These are phyloP conservation scores for Penicillium sp. DNA, from an alignment of 2,329 filamentous ascomycete species.

Conservation along the genomic window DNA sequence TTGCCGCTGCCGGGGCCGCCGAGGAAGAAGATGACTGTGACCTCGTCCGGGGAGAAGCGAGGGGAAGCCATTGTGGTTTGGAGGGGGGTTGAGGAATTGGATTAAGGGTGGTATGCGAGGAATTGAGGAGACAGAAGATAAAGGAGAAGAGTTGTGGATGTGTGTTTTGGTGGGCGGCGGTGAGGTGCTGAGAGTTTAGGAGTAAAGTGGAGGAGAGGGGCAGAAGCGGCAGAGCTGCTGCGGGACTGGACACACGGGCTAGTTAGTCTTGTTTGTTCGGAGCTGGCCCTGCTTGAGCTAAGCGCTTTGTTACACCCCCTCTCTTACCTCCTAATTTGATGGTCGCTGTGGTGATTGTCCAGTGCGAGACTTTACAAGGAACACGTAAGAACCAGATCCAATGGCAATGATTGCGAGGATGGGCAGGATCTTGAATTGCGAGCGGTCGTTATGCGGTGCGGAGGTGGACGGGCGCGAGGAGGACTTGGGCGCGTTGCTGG, in stretches of 20 bases:
- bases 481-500: slow-evolving; percentile 22
- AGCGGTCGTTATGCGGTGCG: slow-evolving; percentile 39
- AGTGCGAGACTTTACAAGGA: slow-evolving; percentile 58
- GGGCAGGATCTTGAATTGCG: slow-evolving; percentile 51
- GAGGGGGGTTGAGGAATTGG: not conserved
- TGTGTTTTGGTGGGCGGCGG: slow-evolving; percentile 54
- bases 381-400: slow-evolving; percentile 57
- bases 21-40: slow-evolving; percentile 95
- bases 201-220: slow-evolving; percentile 29
- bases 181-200: slow-evolving; percentile 58
- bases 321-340: slow-evolving; percentile 16
- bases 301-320: not conserved
- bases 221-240: slow-evolving; percentile 10
- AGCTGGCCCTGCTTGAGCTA: not conserved
- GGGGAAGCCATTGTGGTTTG: slow-evolving; percentile 55
- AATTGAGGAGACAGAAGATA: not conserved
- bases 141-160: not conserved
- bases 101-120: not conserved
- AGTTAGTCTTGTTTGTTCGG: no score
- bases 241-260: slow-evolving; percentile 6
- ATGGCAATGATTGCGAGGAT: slow-evolving; percentile 53
- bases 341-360: slow-evolving; percentile 29
- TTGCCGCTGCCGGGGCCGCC: slow-evolving; percentile 96
- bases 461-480: slow-evolving; percentile 19
- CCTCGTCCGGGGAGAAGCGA: slow-evolving; percentile 76